phyloP scores from a whole-genome alignment of 345 rosid species.

The Moringa oleifera region DNA sequence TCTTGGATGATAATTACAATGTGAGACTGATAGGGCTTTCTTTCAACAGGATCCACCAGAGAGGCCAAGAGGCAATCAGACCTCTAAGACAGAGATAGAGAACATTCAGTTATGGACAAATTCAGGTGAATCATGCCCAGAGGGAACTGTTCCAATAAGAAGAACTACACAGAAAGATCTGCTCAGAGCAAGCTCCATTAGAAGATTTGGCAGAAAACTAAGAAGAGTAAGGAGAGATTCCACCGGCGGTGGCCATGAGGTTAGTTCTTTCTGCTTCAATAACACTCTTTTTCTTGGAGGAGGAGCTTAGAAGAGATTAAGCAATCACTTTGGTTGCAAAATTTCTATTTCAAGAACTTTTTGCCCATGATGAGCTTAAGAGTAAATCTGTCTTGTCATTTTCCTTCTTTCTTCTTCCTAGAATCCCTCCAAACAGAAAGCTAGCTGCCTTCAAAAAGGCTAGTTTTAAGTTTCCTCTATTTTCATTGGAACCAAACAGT shows the following conservation, averaged over 20 bases:
- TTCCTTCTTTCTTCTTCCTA: slow-evolving; percentile 6
- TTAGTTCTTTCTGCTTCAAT: slow-evolving; percentile 19
- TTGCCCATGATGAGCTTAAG: too few species aligned
- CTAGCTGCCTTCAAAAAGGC: slow-evolving; percentile 4
- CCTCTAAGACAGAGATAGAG: slow-evolving; percentile 24
- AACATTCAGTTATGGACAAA: slow-evolving; percentile 69
- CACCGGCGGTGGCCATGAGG: slow-evolving; percentile 92
- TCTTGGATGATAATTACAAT: background rate
- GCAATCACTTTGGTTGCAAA: too few species aligned
- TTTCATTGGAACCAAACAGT: slow-evolving; percentile 2
- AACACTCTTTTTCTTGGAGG: too few species aligned
- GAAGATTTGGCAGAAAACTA: slow-evolving; percentile 67
- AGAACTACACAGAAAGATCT: slow-evolving; percentile 67
- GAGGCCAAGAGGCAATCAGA: slow-evolving; percentile 48
- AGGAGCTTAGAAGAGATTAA: too few species aligned
- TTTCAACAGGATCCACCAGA: slow-evolving; percentile 60
- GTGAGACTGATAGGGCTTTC: background rate
- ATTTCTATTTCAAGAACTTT: too few species aligned
- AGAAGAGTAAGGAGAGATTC: slow-evolving; percentile 88
- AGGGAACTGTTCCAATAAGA: slow-evolving; percentile 84
- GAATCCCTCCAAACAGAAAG: background rate
- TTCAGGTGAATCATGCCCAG: slow-evolving; percentile 79
- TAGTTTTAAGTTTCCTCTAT: background rate
- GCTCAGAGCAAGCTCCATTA: slow-evolving; percentile 58
- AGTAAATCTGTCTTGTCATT: slow-evolving; percentile 1